Base-by-base conservation (phyloP, 306 rosid species). In the Spatholobus suberectus region DNA sequence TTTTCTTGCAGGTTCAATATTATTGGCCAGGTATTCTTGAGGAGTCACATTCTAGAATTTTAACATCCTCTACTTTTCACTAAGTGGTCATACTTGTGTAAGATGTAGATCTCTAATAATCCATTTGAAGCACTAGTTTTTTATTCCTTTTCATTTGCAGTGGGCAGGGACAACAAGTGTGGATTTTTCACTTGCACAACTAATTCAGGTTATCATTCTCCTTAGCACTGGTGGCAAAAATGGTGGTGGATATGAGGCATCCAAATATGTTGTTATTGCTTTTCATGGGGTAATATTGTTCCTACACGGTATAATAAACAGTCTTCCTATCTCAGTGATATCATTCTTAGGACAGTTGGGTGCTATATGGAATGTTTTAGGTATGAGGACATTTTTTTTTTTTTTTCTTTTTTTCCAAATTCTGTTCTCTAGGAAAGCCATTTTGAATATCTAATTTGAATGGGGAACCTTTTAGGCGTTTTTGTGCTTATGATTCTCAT, bases 161-260 rank as follows among this genome's bases (percentile, higher is more conserved):
- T 95, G 98, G 98, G 98, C 98, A 70, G 98, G 90, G 40, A 92
- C 98, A 69, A 88, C 98, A n/a, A 95, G 98, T 83, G 72, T 95
- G 54, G 93, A 91, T 78, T 95, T 79, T 81, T 95, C 98, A 47
- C 95, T 93, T 46, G 98, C 98, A 26, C 88, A 89, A 83, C 84
- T 95, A 44, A 87, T 95, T 86, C 91, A 89, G 84, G 98, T 95
- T 85, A 95, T 93, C 59, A 81, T 95, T 86, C 95, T 95, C 68
- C 98, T 95, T 18, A 87, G 97, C 86, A 89, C 98, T 27, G 98
- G 98, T 70, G 98, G 98, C 12, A 92, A 89, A 84, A 95, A 88
- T 81, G 90, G 92, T 2, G 94, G 90, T 46, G 98, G 98, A 83
- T 89, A 88, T 67, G 78, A 43, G 81, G 94, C 97, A 32, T 90